phyloP scores from a whole-genome alignment of 352 stramenopile genomes.

The Globisporangium parvum region DNA sequence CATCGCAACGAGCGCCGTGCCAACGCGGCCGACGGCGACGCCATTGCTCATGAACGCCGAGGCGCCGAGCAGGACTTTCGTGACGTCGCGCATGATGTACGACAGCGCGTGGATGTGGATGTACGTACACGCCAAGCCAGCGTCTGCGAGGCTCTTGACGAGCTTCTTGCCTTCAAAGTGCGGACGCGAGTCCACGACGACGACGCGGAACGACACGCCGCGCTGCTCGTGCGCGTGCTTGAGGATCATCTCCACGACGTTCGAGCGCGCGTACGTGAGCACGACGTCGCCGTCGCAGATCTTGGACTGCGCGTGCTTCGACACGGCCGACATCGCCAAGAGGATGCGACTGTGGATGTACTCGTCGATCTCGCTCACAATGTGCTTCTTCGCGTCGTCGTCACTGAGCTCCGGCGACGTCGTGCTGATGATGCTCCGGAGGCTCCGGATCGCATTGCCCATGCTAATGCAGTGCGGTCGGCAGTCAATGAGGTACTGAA shows the following conservation, averaged over 20 bases:
- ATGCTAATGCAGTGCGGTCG: conserved; percentile 92
- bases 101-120: conserved; percentile 93
- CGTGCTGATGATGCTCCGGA: conserved; percentile 89
- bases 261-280: conserved; percentile 92
- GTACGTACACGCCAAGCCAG: conserved; percentile 89
- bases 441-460: conserved; percentile 91
- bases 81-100: conserved; percentile 95
- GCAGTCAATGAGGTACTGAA: conserved; percentile 94
- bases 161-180: conserved; percentile 81
- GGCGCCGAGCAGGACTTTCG: conserved; percentile 94
- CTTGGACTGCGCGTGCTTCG: conserved; percentile 81
- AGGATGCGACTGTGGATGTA: conserved; percentile 93
- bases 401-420: conserved; percentile 84
- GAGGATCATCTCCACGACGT: conserved; percentile 88
- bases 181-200: conserved; percentile 92
- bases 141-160: conserved; percentile 58
- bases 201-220: conserved; percentile 77
- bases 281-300: conserved; percentile 92
- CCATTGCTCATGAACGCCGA: conserved; percentile 96
- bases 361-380: conserved; percentile 90
- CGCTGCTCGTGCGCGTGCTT: conserved; percentile 31
- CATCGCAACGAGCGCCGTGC: conserved; percentile 91
- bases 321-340: conserved; percentile 88
- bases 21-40: conserved; percentile 86
- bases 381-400: conserved; percentile 72